A percentile compares a stretch with the other conserved stretches of the same genome.
phyloP scores from a whole-genome alignment of 257 asterid genomes.

The Solanum paucissectum region DNA sequence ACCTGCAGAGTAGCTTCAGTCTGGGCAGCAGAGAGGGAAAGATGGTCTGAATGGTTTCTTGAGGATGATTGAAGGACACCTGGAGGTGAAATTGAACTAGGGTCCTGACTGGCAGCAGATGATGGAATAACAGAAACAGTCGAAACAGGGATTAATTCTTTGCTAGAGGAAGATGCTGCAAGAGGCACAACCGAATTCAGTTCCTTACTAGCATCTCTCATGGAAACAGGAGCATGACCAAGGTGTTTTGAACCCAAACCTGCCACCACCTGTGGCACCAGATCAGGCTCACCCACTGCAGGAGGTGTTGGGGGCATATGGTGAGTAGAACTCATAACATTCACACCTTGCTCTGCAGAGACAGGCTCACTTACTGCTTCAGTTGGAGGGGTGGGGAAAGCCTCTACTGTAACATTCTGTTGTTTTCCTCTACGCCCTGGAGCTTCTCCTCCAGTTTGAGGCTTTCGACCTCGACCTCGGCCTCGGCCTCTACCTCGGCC shows the following conservation, averaged over 20 bases:
- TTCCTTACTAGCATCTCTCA: background rate
- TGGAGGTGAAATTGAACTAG: background rate
- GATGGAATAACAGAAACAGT: background rate
- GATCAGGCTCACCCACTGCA: slow-evolving; percentile 3
- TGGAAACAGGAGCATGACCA: background rate
- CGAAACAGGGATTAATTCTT: background rate
- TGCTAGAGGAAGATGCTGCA: background rate
- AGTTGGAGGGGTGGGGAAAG: slow-evolving; percentile 18
- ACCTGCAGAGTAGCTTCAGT: slow-evolving; percentile 16
- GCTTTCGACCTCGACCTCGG: slow-evolving; percentile 56
- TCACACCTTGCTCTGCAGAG: slow-evolving; percentile 2
- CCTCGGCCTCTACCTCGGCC: slow-evolving; percentile 53
- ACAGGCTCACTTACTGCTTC: slow-evolving; percentile 8
- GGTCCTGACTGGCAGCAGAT: background rate
- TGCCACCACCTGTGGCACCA: slow-evolving; percentile 21
- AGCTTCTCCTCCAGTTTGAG: slow-evolving; percentile 53
- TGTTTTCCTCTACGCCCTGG: slow-evolving; percentile 71
- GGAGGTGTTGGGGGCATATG: slow-evolving; percentile 1
- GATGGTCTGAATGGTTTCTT: slow-evolving; percentile 11
- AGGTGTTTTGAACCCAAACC: slow-evolving; percentile 11
- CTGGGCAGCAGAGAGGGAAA: slow-evolving; percentile 16
- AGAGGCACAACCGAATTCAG: background rate
- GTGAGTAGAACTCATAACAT: background rate
- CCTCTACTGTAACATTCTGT: slow-evolving; percentile 25
- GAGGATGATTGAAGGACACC: background rate